Conservation (phyloP, 495 filamentous ascomycete genomes). For the Tuber aestivum region DNA sequence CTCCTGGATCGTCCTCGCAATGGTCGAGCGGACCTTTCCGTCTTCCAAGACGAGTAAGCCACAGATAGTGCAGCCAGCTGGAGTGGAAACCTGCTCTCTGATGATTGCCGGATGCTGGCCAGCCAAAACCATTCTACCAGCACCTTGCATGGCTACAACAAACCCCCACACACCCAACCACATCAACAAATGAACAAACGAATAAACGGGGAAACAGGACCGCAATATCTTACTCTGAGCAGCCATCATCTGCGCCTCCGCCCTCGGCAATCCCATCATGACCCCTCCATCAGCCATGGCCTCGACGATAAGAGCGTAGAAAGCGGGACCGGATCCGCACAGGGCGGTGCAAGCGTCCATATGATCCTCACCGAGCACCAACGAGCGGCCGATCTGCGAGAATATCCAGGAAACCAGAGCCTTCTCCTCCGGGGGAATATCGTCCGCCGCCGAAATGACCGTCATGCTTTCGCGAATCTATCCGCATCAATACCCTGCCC, state of each 20-base stretch:
- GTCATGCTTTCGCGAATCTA: slow-evolving; percentile 75
- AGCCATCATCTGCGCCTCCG: slow-evolving; percentile 72
- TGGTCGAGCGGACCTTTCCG: slow-evolving; percentile 61
- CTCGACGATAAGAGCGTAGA: slow-evolving; percentile 71
- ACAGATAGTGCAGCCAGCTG: slow-evolving; percentile 74
- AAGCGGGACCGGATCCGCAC: slow-evolving; percentile 72
- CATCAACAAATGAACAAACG: neutral
- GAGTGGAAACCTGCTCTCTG: slow-evolving; percentile 71
- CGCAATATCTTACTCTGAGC: slow-evolving; percentile 58
- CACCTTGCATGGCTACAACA: slow-evolving; percentile 53
- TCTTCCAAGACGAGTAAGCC: slow-evolving; percentile 72
- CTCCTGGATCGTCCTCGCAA: slow-evolving; percentile 68
- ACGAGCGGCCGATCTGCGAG: slow-evolving; percentile 60
- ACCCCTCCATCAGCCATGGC: slow-evolving; percentile 72
- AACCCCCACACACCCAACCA: slow-evolving; percentile 1
- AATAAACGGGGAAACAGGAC: neutral
- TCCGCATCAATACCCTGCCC: slow-evolving; percentile 30
- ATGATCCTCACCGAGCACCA: slow-evolving; percentile 55
- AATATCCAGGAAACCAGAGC: slow-evolving; percentile 73
- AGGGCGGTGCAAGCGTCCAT: slow-evolving; percentile 75
- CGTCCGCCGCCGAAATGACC: slow-evolving; percentile 61
- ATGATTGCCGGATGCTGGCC: slow-evolving; percentile 73
- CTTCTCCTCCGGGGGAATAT: slow-evolving; percentile 50
- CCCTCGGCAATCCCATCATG: slow-evolving; percentile 71
- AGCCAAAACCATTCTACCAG: slow-evolving; percentile 61